Evolutionary conservation across 1,284 basidiomycete genomes (phyloP), one percentile per base, ranked within the genome.

Genomic region (Polyporus tsugae): DNA sequence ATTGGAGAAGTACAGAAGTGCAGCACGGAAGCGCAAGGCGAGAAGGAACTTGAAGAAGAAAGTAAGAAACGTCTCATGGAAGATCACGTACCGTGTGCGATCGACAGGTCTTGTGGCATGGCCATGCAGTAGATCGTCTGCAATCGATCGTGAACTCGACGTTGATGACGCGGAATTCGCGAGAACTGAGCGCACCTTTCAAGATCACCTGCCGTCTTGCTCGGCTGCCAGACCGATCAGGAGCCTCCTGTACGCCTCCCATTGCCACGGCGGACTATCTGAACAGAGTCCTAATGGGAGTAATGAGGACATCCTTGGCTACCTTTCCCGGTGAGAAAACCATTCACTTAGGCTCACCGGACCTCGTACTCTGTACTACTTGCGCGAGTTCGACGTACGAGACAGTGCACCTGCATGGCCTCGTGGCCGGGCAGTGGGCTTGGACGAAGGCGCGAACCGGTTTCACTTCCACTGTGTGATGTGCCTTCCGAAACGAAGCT

Each of bases 281-380:
- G 2, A 6, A 6, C 35, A 35, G 11, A 53, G 36, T 38, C n/a
- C 35, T 22, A 11, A 38, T 13, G n/a, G 10, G 33, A 38, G 35
- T 22, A 36, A 38, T 19, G 35, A 6, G 55, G n/a, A 19, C 55
- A 19, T 53, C 35, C 9, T 57, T 17, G 19, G 55, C 9, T 38
- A 22, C 19, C 55, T 9, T 36, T 9, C 35, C 10, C 35, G n/a
- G 35, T 58, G 55, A 58, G 55, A 58, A 38, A 7, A 38, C 29
- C 55, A 22, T 58, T 58, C 55, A 58, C 4, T 36, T 58, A 58
- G 35, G 36, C 55, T 58, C 55, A 58, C 36, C 55, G 55, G 55
- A 11, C 19, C 55, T 38, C 36, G 19, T 22, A 58, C 17, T 38
- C 36, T 36, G 13, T 58, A 38, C 55, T 22, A 58, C 33, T 13